A percentile compares a stretch with the other conserved stretches of the same genome.
Conservation (phyloP, 106 monocot species). For the Dendrobium officinale region DNA sequence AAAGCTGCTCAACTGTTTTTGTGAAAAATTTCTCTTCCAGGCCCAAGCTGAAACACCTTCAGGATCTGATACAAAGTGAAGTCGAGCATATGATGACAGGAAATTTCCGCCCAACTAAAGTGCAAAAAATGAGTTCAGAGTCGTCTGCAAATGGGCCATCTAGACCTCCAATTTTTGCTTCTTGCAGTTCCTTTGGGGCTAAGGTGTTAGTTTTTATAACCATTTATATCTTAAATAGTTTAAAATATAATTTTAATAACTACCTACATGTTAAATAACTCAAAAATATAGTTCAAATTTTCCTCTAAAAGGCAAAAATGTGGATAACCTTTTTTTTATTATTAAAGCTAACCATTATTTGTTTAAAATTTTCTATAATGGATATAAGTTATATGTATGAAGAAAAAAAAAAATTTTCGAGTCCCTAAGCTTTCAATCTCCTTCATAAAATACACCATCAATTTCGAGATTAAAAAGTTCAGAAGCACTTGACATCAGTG, state of each 20-base stretch:
- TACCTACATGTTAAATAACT: too few relatives aligned
- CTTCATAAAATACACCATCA: too few relatives aligned
- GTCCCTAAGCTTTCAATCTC: too few relatives aligned
- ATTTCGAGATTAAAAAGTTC: too few relatives aligned
- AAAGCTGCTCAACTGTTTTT: neutral
- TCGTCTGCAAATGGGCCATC: conserved; percentile 8
- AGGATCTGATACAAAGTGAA: conserved; percentile 46
- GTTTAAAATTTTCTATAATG: too few relatives aligned
- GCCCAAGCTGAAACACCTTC: conserved; percentile 63
- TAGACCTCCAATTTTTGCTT: conserved; percentile 59
- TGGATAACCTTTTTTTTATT: too few relatives aligned
- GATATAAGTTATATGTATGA: too few relatives aligned
- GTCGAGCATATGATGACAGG: conserved; percentile 69
- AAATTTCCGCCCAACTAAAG: conserved; percentile 20
- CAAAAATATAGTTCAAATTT: too few relatives aligned
- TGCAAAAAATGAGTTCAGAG: conserved; percentile 17
- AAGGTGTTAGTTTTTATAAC: conserved; percentile 14
- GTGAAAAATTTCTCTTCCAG: conserved; percentile 20
- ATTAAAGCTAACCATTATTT: too few relatives aligned
- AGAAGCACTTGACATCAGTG: too few relatives aligned
- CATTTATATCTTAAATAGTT: conserved; percentile 14
- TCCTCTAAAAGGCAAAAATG: too few relatives aligned
- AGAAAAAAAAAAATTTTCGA: too few relatives aligned
- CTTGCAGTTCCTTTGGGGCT: conserved; percentile 85
- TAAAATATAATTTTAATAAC: neutral